A percentile compares a stretch with the other conserved stretches of the same genome.
phyloP scores from a whole-genome alignment of 148 eudicot species.

The Agrostemma githago region DNA sequence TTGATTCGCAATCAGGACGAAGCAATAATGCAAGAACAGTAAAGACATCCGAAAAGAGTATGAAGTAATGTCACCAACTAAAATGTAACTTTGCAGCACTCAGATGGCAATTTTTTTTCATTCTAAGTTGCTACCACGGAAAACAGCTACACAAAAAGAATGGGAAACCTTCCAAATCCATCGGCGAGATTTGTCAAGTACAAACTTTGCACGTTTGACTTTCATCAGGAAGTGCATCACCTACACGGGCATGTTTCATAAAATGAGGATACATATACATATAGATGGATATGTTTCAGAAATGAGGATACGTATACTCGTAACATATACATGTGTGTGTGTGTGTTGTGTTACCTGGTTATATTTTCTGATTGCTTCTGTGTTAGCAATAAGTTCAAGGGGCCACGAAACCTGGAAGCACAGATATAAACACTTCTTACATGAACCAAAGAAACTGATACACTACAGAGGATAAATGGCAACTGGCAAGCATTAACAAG shows the following conservation, averaged over 20 bases:
- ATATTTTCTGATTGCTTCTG: slow-evolving; percentile 80
- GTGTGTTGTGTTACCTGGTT: slow-evolving; percentile 59
- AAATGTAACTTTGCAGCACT: background rate
- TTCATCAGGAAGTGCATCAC: slow-evolving; percentile 92
- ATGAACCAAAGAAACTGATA: slow-evolving; percentile 1
- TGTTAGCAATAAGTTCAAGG: slow-evolving; percentile 85
- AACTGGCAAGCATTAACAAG: background rate
- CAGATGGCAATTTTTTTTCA: background rate
- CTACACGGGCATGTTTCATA: slow-evolving; percentile 32
- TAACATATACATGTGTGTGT: background rate
- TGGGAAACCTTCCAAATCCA: slow-evolving; percentile 92
- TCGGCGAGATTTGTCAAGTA: slow-evolving; percentile 88
- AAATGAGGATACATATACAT: background rate
- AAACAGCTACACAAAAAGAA: slow-evolving; percentile 15
- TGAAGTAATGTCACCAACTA: background rate
- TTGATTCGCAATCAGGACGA: background rate
- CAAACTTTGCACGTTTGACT: slow-evolving; percentile 91
- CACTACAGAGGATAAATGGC: background rate
- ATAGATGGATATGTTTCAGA: background rate
- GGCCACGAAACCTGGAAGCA: slow-evolving; percentile 82
- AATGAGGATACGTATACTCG: background rate
- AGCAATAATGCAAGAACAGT: background rate
- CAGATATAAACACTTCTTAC: slow-evolving; percentile 9
- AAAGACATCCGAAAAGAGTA: slow-evolving; percentile 1
- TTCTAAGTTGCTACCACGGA: background rate